Evolutionary conservation across 2,329 filamentous ascomycete genomes (phyloP), one percentile per base, ranked within the genome.

Genomic region (Talaromyces sp.): DNA sequence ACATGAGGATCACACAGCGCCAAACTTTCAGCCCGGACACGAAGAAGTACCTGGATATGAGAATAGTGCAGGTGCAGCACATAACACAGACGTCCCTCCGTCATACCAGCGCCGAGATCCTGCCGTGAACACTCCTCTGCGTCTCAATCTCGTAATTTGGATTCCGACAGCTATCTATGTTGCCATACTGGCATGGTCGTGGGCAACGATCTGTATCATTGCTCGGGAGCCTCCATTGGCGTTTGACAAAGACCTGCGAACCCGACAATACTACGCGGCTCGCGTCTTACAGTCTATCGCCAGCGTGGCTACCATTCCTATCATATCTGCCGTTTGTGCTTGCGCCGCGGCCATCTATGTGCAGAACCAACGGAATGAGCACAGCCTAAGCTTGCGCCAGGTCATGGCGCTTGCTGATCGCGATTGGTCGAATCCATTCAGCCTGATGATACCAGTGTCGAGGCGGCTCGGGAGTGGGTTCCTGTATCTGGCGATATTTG

Each of bases 401-500:
- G 33, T 69, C 11, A 69, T 68, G 58, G 48, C 63, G 4, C 62
- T 71, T 14, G 67, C 69, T 11, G 69, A 71, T 61, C 62, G 62
- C 14, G 44, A 60, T 2, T 71, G 69, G 69, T 50, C 60, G 33
- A 63, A 69, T 61, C 58, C 58, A 28, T 31, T 60, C 18, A 54
- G 50, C 33, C 35, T 60, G 18, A 40, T 60, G 25, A 23, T 39
- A 23, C 37, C 50, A 23, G 39, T 60, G 42, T 23, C 18, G 12
- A 33, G 40, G 46, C 44, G 39, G n/a, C n/a, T 42, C 18, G 12
- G 14, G n/a, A 42, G 39, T 42, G n/a, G n/a, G n/a, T 42, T 42
- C 39, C 18, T 42, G 39, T 42, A 8, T 42, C 39, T 42, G 39
- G 39, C 39, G 3, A 18, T 42, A 6, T 42, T 18, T n/a, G 18